Percentiles rank a stretch among this genome's conserved stretches.
phyloP scores from a whole-genome alignment of 2,329 filamentous ascomycete species.

The Aspergillus brasiliensis region DNA sequence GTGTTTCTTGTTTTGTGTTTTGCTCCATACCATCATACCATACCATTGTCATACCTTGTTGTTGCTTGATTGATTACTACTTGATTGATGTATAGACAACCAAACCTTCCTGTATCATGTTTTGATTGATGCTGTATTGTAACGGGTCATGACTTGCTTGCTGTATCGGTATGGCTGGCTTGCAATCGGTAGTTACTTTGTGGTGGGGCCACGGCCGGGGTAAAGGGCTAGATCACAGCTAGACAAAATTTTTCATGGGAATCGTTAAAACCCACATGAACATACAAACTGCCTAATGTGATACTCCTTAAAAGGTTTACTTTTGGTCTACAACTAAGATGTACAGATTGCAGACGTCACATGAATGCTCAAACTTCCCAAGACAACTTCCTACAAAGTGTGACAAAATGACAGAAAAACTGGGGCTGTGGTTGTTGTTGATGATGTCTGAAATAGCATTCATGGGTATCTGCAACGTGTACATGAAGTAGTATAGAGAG shows the following conservation, averaged over 20 bases:
- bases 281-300: too few relatives aligned
- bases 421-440: neutral
- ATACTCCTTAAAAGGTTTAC: neutral
- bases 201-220: neutral
- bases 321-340: neutral
- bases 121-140: neutral
- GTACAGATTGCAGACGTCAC: constrained; percentile 22
- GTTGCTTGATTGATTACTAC: too few relatives aligned
- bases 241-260: neutral
- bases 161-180: too few relatives aligned
- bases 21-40: constrained; percentile 2
- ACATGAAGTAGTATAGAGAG: constrained; percentile 27
- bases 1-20: constrained; percentile 4
- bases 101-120: constrained; percentile 5
- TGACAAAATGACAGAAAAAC: neutral
- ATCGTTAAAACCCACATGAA: neutral
- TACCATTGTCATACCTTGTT: neutral
- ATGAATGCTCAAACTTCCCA: constrained; percentile 29
- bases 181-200: neutral
- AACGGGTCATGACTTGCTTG: neutral
- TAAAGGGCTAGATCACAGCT: neutral
- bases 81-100: constrained; percentile 11
- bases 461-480: constrained; percentile 44
- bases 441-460: constrained; percentile 38
- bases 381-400: neutral